These are phyloP conservation scores for Naganishia antarctica DNA, from an alignment of 768 basidiomycete species.

Conservation along the genomic window DNA sequence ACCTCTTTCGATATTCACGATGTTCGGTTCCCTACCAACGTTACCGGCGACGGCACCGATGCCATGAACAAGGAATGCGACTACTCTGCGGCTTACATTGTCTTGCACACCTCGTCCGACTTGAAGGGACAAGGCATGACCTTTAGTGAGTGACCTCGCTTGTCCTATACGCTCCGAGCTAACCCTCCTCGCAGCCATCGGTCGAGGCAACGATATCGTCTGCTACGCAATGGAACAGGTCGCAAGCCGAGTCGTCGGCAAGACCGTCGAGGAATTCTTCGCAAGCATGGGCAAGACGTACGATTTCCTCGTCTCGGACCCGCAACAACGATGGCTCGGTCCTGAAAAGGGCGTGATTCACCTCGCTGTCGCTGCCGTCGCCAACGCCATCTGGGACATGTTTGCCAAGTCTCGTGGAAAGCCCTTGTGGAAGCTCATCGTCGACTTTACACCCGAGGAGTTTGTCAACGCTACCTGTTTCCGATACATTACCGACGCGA, in stretches of 20 bases:
- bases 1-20: slow-evolving; percentile 51
- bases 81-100: slow-evolving; percentile 88
- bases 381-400: slow-evolving; percentile 92
- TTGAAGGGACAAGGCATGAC: slow-evolving; percentile 65
- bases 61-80: slow-evolving; percentile 96
- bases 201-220: slow-evolving; percentile 88
- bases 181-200: slow-evolving; percentile 36
- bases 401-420: slow-evolving; percentile 58
- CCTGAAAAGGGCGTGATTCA: slow-evolving; percentile 95
- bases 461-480: slow-evolving; percentile 71
- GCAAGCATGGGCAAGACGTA: slow-evolving; percentile 85
- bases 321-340: slow-evolving; percentile 90
- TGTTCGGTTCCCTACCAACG: slow-evolving; percentile 84
- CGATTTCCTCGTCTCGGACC: slow-evolving; percentile 79
- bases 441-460: slow-evolving; percentile 67
- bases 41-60: slow-evolving; percentile 87
- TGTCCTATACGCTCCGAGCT: not conserved
- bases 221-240: slow-evolving; percentile 75
- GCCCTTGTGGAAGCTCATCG: slow-evolving; percentile 89
- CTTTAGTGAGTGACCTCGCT: slow-evolving; percentile 36
- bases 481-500: slow-evolving; percentile 87
- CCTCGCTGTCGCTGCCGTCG: slow-evolving; percentile 78
- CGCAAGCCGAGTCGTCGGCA: slow-evolving; percentile 74
- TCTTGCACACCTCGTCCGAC: slow-evolving; percentile 63
- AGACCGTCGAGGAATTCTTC: slow-evolving; percentile 75